A percentile compares a stretch with the other conserved stretches of the same genome.
Conservation (phyloP, 2,329 filamentous ascomycete genomes). For the Penicillium sp. region DNA sequence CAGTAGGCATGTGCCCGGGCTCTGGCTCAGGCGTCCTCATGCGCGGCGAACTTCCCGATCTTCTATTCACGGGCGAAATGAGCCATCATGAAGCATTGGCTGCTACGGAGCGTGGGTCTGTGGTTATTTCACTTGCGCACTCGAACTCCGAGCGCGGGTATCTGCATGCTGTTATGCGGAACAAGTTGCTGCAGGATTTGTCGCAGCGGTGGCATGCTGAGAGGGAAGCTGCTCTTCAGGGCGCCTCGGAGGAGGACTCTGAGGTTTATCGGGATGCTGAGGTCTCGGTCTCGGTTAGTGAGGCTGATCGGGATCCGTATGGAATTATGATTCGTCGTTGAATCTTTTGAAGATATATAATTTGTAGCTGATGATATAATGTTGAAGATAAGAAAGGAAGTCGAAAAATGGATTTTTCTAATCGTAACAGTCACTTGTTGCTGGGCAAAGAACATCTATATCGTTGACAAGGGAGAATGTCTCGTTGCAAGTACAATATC, state of each 20-base stretch:
- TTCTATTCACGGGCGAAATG: conserved; percentile 89
- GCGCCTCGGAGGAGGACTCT: conserved; percentile 31
- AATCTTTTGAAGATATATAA: background rate
- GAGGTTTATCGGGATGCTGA: conserved; percentile 54
- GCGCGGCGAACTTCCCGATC: conserved; percentile 62
- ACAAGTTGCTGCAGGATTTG: conserved; percentile 61
- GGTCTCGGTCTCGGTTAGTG: conserved; percentile 70
- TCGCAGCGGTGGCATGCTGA: conserved; percentile 54
- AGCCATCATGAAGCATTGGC: conserved; percentile 88
- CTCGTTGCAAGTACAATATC: background rate
- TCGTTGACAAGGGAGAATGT: too few relatives aligned
- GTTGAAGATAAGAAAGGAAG: background rate
- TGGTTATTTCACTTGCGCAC: conserved; percentile 83
- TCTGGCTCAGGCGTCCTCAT: conserved; percentile 75
- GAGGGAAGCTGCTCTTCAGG: conserved; percentile 41
- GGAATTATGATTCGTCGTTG: conserved; percentile 58
- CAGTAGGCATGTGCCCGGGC: conserved; percentile 84
- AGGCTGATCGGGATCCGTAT: conserved; percentile 83
- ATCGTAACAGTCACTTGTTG: background rate
- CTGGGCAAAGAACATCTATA: too few relatives aligned
- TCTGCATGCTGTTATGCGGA: conserved; percentile 67
- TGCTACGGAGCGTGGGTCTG: conserved; percentile 78
- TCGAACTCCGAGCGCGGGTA: conserved; percentile 90
- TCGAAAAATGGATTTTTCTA: background rate
- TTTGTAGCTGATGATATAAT: background rate